These are phyloP conservation scores for Sphaerobolus stellatus DNA, from an alignment of 1,284 basidiomycete genomes.

Conservation along the genomic window DNA sequence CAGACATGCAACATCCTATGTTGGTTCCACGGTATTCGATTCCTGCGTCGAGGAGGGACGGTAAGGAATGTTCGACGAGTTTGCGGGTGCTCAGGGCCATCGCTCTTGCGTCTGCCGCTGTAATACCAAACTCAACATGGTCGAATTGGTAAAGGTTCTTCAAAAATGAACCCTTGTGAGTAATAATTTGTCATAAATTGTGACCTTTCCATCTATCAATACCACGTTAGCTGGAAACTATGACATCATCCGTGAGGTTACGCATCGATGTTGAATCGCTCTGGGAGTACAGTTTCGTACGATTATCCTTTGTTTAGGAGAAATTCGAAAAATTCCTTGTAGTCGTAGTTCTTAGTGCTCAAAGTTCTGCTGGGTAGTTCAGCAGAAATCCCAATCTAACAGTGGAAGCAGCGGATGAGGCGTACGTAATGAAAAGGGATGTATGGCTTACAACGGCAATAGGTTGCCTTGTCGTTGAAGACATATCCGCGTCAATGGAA, in stretches of 20 bases:
- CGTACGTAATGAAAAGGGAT: no score
- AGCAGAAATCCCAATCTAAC: conserved; percentile 15
- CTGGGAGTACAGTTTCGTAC: conserved; percentile 19
- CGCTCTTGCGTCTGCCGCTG: conserved; percentile 17
- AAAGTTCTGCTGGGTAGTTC: conserved; percentile 12
- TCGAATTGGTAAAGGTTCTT: conserved; percentile 17
- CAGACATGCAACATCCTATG: conserved; percentile 29
- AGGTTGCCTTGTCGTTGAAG: no score
- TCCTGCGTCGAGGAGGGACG: conserved; percentile 17
- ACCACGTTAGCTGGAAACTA: background rate
- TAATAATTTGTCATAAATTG: conserved; percentile 14
- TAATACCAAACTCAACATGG: conserved; percentile 20
- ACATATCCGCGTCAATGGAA: no score
- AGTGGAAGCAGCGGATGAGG: no score
- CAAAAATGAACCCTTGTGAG: conserved; percentile 17
- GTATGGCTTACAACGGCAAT: no score
- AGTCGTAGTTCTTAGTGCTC: conserved; percentile 11
- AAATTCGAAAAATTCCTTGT: conserved; percentile 15
- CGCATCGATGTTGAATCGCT: conserved; percentile 20
- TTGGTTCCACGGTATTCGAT: conserved; percentile 14
- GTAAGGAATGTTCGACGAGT: conserved; percentile 15
- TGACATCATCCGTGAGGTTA: conserved; percentile 7
- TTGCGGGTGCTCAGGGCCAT: conserved; percentile 19
- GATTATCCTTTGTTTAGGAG: conserved; percentile 14
- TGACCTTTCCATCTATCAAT: conserved; percentile 14